phyloP scores from a whole-genome alignment of 352 stramenopile genomes.

The Globisporangium abappressorium region DNA sequence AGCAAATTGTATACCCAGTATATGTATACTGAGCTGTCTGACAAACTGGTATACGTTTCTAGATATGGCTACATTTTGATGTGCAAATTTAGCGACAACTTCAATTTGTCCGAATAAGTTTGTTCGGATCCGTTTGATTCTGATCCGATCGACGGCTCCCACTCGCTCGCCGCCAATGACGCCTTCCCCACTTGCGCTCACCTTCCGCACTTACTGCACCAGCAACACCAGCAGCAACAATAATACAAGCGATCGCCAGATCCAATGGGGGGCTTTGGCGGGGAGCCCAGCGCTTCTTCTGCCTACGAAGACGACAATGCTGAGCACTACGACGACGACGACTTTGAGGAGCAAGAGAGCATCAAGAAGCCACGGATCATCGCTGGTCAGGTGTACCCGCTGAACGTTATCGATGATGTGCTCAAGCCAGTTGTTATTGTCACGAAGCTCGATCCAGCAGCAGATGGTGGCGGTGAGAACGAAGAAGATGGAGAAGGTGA shows the following conservation, averaged over 20 bases:
- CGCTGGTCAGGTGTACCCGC: constrained; percentile 8
- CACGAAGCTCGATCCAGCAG: background rate
- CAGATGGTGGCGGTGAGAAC: background rate
- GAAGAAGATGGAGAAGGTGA: background rate
- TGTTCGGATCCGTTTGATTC: background rate
- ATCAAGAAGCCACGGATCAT: background rate
- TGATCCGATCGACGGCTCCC: background rate
- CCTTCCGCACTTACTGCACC: no score
- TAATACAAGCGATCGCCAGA: background rate
- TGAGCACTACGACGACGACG: constrained; percentile 1
- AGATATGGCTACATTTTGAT: constrained; percentile 4
- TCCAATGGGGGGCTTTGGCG: background rate
- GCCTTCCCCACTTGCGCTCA: no score
- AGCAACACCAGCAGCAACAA: background rate
- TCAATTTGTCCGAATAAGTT: background rate
- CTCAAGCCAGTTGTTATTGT: background rate
- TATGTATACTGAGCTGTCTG: background rate
- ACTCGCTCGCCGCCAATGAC: background rate
- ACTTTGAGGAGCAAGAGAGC: constrained; percentile 8
- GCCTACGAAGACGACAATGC: background rate
- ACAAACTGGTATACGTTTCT: background rate
- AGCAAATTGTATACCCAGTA: background rate
- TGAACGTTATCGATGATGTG: background rate
- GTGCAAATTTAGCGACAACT: background rate
- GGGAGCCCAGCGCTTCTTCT: background rate